Conservation (phyloP, 805 yeast species). For the Wickerhamomyces tratensis region DNA sequence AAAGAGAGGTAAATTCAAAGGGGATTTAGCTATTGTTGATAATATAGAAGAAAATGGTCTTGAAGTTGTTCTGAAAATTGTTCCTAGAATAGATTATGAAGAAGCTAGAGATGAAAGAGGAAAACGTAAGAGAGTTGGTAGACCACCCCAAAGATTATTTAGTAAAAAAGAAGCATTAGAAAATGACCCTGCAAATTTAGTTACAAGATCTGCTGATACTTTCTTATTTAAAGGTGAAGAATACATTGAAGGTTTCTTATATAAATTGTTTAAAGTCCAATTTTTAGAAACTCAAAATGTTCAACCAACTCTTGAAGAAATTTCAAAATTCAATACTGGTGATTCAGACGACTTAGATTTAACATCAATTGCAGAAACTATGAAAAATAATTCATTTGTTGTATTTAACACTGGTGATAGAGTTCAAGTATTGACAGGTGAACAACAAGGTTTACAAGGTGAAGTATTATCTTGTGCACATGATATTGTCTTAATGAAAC, state of each 20-base stretch:
- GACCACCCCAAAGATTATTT: slow-evolving; percentile 83
- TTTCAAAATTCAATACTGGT: slow-evolving; percentile 69
- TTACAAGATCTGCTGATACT: slow-evolving; percentile 53
- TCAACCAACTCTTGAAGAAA: slow-evolving; percentile 81
- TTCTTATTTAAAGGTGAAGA: slow-evolving; percentile 81
- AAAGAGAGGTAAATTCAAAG: slow-evolving; percentile 83
- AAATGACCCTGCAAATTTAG: slow-evolving; percentile 66
- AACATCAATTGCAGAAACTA: slow-evolving; percentile 76
- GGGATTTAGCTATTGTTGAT: slow-evolving; percentile 89
- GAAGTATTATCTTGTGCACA: slow-evolving; percentile 59
- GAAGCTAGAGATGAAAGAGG: slow-evolving; percentile 41
- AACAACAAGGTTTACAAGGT: slow-evolving; percentile 85
- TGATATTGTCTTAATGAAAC: slow-evolving; percentile 45
- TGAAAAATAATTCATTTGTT: slow-evolving; percentile 52
- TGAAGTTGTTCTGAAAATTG: slow-evolving; percentile 87
- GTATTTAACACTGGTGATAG: slow-evolving; percentile 88
- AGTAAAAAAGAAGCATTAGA: slow-evolving; percentile 83
- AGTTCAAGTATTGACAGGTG: slow-evolving; percentile 88
- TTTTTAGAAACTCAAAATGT: slow-evolving; percentile 74
- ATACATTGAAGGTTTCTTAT: slow-evolving; percentile 79
- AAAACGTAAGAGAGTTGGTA: slow-evolving; percentile 39
- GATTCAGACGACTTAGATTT: slow-evolving; percentile 78
- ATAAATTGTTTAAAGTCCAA: slow-evolving; percentile 78
- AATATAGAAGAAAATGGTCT: slow-evolving; percentile 90
- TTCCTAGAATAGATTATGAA: slow-evolving; percentile 84